These are phyloP conservation scores for Colletotrichum agaves DNA, from an alignment of 2,329 filamentous ascomycete genomes.

Conservation along the genomic window DNA sequence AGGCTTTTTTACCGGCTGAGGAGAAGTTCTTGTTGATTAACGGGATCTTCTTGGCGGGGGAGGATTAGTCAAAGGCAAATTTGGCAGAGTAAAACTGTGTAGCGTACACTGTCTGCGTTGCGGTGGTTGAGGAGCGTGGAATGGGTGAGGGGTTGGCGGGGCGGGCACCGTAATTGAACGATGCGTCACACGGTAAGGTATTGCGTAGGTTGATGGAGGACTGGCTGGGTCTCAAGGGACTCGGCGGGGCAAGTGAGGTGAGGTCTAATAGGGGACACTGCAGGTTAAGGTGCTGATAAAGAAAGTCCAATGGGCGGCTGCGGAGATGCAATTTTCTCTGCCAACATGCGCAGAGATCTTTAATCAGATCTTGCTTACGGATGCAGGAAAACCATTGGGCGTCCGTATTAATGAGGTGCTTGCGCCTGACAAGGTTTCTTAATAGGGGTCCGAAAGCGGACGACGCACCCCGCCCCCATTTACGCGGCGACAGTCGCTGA, in stretches of 20 bases:
- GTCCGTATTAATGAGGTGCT: neutral
- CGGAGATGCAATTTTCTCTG: constrained; percentile 18
- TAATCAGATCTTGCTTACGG: constrained; percentile 29
- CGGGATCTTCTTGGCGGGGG: neutral
- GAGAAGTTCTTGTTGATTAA: neutral
- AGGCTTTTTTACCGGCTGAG: neutral
- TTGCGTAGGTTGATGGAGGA: neutral
- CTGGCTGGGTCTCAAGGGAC: neutral
- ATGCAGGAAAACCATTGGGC: constrained; percentile 6
- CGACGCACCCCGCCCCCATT: constrained; percentile 14
- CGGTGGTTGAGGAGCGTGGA: constrained; percentile 35
- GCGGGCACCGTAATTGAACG: constrained; percentile 27
- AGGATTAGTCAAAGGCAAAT: constrained; percentile 34
- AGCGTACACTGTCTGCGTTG: constrained; percentile 24
- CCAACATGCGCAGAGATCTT: neutral
- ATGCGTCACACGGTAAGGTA: constrained; percentile 24
- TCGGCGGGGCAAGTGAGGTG: neutral
- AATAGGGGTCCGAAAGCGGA: constrained; percentile 36
- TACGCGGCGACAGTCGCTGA: constrained; percentile 1
- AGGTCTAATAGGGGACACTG: neutral
- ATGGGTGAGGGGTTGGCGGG: constrained; percentile 37
- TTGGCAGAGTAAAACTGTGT: constrained; percentile 21
- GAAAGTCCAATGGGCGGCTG: neutral
- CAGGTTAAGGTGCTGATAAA: neutral
- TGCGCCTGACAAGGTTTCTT: neutral